Evolutionary conservation across 192 early-diverging fungal genomes (phyloP).

Genomic region (Gaertneriomyces semiglobifer): DNA sequence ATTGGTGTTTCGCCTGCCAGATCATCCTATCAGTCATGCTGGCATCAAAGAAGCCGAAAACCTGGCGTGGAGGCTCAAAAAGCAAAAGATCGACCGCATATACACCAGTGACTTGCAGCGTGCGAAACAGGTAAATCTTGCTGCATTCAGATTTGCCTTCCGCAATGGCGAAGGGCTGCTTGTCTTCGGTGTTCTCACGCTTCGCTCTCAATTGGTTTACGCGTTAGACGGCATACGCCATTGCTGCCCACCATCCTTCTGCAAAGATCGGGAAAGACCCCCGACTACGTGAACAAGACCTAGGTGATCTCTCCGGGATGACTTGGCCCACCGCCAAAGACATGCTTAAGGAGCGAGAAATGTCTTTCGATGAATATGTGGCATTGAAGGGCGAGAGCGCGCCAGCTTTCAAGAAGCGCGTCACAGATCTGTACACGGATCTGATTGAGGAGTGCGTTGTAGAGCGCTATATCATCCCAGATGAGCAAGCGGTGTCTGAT

Average conservation of each 20-base stretch:
- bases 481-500: constrained; percentile 25
- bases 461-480: constrained; percentile 16
- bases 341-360: constrained; percentile 40
- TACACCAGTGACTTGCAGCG: constrained; percentile 44
- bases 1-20: not conserved
- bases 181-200: not conserved
- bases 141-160: not conserved
- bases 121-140: constrained; percentile 35
- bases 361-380: constrained; percentile 39
- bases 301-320: constrained; percentile 44
- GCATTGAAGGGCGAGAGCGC: constrained; percentile 37
- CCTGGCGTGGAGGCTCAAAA: constrained; percentile 41
- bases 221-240: constrained; percentile 40
- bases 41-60: constrained; percentile 40
- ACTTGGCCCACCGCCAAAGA: constrained; percentile 40
- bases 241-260: constrained; percentile 38
- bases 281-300: constrained; percentile 45
- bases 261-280: constrained; percentile 31
- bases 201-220: not conserved
- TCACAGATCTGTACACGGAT: constrained; percentile 45
- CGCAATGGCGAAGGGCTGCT: too few species aligned
- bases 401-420: constrained; percentile 35
- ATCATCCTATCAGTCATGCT: constrained; percentile 38
- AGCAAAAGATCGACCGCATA: constrained; percentile 44
- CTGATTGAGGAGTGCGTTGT: constrained; percentile 40